phyloP scores from a whole-genome alignment of 2,329 filamentous ascomycete species.

The Leptoxyphium fumago region DNA sequence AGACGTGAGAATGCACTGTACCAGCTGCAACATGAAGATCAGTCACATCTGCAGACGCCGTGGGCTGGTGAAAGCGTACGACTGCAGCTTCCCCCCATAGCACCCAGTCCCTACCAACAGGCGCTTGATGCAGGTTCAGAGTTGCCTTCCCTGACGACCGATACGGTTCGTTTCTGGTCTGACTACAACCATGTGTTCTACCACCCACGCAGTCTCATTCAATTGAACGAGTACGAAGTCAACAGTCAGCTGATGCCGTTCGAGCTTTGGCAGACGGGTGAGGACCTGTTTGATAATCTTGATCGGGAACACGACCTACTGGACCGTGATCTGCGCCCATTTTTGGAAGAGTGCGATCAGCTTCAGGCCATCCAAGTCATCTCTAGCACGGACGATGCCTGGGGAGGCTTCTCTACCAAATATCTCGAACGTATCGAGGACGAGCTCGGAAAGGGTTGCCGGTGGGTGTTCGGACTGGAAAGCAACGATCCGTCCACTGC shows the following conservation, averaged over 20 bases:
- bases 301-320: constrained; percentile 63
- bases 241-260: constrained; percentile 70
- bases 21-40: constrained; percentile 38
- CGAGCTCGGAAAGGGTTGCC: constrained; percentile 74
- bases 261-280: constrained; percentile 58
- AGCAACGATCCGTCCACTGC: constrained; percentile 28
- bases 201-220: constrained; percentile 74
- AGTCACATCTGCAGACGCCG: constrained; percentile 22
- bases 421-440: constrained; percentile 57
- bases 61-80: constrained; percentile 53
- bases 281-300: constrained; percentile 49
- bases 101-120: constrained; percentile 60
- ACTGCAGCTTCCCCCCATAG: constrained; percentile 53
- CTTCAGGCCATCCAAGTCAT: constrained; percentile 69
- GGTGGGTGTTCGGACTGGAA: constrained; percentile 80
- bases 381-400: constrained; percentile 38
- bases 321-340: constrained; percentile 78
- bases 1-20: constrained; percentile 82
- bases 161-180: constrained; percentile 84
- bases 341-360: constrained; percentile 85
- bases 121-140: constrained; percentile 58
- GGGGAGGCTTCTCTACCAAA: constrained; percentile 31
- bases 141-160: constrained; percentile 48
- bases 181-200: constrained; percentile 90
- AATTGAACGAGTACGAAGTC: constrained; percentile 76